Base-by-base conservation (phyloP, 768 basidiomycete genomes). In the Pisolithus albus region DNA sequence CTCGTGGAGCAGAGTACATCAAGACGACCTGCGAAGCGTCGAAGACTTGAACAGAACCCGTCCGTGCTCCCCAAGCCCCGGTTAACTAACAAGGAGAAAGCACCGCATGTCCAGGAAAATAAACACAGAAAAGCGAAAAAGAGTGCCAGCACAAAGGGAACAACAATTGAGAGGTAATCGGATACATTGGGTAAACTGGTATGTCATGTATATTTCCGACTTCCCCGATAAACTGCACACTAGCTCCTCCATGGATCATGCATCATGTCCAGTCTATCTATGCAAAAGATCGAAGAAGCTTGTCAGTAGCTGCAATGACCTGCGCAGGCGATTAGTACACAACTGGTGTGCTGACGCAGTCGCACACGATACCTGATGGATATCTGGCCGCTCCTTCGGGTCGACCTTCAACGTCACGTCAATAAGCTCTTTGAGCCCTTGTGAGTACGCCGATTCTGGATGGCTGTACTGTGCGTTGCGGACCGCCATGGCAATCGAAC, bases 401-500 rank as follows among this genome's bases (percentile, higher is more conserved):
- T 96, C 83, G 41, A 86, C 80, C 54, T 86, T 87, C 46, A 98
- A 69, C 86, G 90, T 88, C 42, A 72, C 73, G 64, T 93, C 88
- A 51, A 99, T 89, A 45, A 99, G 72, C 46, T 84, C 77, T 61
- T 79, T 83, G 52, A 95, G 70, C 5, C 87, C 89, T 61, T 92
- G 82, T 13, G 89, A 90, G 66, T 94, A 96, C n/a, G 79, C 81
- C 3, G 87, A 88, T 49, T 71, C 74, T 0, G 93, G 93, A 60
- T 97, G 92, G 59, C 85, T 86, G 70, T 94, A 99, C 58, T 89
- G 84, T 0, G 92, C 95, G 57, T 89, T 92, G 54, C 93, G 73
- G 46, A 96, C 95, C 0, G 95, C 93, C 94, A 99, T 95, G 1
- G 94, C 94, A 62, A 98, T 92, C 42, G 91, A 94, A 11, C 92